A percentile compares a stretch with the other conserved stretches of the same genome.
phyloP scores from a whole-genome alignment of 345 rosid genomes.

The Sonneratia caseolaris region DNA sequence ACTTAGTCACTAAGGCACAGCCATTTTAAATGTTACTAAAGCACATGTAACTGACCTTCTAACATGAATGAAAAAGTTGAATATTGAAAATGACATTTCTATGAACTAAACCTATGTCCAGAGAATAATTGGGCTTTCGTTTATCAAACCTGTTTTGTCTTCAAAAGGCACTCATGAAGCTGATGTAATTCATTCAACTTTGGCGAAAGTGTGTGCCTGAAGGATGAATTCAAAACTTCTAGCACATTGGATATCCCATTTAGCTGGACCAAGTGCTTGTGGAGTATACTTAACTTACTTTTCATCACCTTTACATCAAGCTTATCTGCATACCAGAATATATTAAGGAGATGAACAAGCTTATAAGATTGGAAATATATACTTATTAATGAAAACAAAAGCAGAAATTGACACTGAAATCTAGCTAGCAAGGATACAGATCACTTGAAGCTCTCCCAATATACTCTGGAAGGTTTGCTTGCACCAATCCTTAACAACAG shows the following conservation, averaged over 20 bases:
- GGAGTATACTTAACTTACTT: slow-evolving; percentile 39
- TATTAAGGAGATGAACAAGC: slow-evolving; percentile 27
- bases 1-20: neutral
- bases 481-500: slow-evolving; percentile 97
- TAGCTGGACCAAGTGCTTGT: slow-evolving; percentile 46
- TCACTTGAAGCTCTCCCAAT: slow-evolving; percentile 44
- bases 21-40: too few species aligned
- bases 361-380: neutral
- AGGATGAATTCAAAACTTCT: slow-evolving; percentile 76
- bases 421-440: slow-evolving; percentile 66
- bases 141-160: slow-evolving; percentile 78
- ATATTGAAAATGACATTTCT: neutral
- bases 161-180: slow-evolving; percentile 65
- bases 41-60: neutral
- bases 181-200: slow-evolving; percentile 68
- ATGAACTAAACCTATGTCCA: neutral
- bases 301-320: slow-evolving; percentile 53
- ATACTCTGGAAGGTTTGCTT: slow-evolving; percentile 61
- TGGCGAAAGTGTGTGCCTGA: slow-evolving; percentile 63
- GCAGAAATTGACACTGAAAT: neutral
- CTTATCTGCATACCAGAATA: slow-evolving; percentile 37
- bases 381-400: neutral
- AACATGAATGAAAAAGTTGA: neutral
- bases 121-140: neutral
- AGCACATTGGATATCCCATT: slow-evolving; percentile 62